phyloP scores from a whole-genome alignment of 2,329 filamentous ascomycete genomes.

The Trichoderma lentiforme region DNA sequence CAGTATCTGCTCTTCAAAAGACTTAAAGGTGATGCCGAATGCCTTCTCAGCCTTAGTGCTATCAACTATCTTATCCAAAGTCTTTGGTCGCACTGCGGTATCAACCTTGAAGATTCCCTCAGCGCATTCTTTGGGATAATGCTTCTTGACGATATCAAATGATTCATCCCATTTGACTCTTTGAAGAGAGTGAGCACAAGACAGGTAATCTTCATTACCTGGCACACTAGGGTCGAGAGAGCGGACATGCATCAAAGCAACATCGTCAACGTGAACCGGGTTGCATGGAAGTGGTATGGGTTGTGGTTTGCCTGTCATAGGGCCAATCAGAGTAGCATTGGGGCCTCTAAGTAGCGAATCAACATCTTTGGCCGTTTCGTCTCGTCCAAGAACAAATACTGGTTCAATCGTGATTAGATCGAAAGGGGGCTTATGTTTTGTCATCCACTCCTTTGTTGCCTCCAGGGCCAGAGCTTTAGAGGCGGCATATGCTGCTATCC shows the following conservation, averaged over 20 bases:
- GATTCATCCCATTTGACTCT: not conserved
- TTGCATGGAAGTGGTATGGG: conserved; percentile 24
- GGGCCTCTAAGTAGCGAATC: conserved; percentile 26
- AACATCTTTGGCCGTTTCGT: conserved; percentile 28
- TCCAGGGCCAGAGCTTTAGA: conserved; percentile 35
- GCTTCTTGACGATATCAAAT: conserved; percentile 11
- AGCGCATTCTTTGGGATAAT: conserved; percentile 1
- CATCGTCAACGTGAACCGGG: conserved; percentile 21
- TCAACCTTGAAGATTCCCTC: conserved; percentile 7
- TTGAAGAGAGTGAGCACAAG: not conserved
- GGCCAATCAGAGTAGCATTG: conserved; percentile 34
- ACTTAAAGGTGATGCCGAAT: conserved; percentile 32
- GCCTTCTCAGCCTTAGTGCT: conserved; percentile 30
- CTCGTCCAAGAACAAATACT: conserved; percentile 35
- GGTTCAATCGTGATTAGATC: conserved; percentile 37
- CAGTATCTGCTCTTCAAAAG: conserved; percentile 35
- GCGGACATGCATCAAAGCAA: conserved; percentile 19
- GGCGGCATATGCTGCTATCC: conserved; percentile 36
- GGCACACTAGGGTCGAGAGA: conserved; percentile 1
- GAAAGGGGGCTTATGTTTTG: conserved; percentile 32
- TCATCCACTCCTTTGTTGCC: conserved; percentile 33
- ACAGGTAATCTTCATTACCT: conserved; percentile 5
- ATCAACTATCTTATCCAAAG: conserved; percentile 21
- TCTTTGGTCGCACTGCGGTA: not conserved
- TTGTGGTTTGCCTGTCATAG: conserved; percentile 29